Evolutionary conservation across 768 basidiomycete species (phyloP).

Genomic region (Paxillus ammoniavirescens): DNA sequence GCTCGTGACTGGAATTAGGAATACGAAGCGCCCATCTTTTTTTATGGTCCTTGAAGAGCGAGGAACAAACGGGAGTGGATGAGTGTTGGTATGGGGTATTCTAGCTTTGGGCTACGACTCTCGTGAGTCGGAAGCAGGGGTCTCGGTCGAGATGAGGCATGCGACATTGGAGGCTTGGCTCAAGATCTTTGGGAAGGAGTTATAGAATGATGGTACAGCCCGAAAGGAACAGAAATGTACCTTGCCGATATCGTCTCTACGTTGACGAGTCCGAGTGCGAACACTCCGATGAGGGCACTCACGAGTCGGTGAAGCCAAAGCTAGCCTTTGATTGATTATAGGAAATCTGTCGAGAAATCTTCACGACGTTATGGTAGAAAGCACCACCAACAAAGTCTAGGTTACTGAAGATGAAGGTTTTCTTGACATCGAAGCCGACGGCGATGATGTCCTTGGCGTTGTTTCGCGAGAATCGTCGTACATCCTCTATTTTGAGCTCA

Average conservation of each 20-base stretch:
- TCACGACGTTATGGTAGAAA: conserved; percentile 93
- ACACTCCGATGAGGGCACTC: conserved; percentile 29
- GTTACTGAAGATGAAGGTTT: conserved; percentile 97
- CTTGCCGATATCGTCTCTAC: conserved; percentile 96
- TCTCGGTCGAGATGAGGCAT: conserved; percentile 95
- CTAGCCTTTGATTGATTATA: conserved; percentile 92
- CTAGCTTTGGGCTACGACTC: conserved; percentile 92
- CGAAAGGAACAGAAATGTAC: conserved; percentile 95
- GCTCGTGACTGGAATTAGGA: conserved; percentile 89
- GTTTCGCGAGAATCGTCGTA: conserved; percentile 71
- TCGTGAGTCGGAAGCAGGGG: conserved; percentile 95
- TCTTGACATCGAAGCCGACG: conserved; percentile 86
- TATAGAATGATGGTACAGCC: conserved; percentile 94
- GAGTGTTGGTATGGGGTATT: conserved; percentile 91
- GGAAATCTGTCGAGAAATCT: conserved; percentile 89
- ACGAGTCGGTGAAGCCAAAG: conserved; percentile 97
- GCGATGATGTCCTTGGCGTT: conserved; percentile 98
- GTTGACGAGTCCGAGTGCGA: neutral
- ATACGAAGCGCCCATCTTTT: conserved; percentile 98
- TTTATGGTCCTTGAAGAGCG: conserved; percentile 94
- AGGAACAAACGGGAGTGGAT: conserved; percentile 98
- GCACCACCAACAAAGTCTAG: conserved; percentile 86
- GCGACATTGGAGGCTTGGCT: conserved; percentile 80
- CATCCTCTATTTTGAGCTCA: conserved; percentile 87
- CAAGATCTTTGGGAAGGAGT: conserved; percentile 99